A percentile compares a stretch with the other conserved stretches of the same genome.
These are phyloP conservation scores for Discostella stelligera DNA, from an alignment of 352 stramenopile genomes.

Conservation along the genomic window DNA sequence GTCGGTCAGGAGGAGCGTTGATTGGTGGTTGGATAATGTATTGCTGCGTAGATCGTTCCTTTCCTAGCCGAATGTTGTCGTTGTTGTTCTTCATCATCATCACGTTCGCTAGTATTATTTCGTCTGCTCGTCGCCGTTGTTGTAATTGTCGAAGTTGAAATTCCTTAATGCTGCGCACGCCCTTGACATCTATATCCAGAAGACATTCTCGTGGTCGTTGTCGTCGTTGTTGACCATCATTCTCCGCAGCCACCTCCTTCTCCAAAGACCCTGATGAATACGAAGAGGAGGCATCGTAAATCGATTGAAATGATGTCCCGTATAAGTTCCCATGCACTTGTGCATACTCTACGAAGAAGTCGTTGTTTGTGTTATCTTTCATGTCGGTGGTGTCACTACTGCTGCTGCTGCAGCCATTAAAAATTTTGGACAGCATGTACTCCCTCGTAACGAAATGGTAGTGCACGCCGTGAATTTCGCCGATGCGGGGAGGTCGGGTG, in stretches of 20 bases:
- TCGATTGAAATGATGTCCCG: constrained; percentile 63
- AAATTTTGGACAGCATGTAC: constrained; percentile 89
- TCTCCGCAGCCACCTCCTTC: background rate
- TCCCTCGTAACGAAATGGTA: constrained; percentile 94
- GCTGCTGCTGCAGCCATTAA: constrained; percentile 49
- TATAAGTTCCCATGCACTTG: constrained; percentile 97
- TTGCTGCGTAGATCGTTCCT: background rate
- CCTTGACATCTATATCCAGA: constrained; percentile 97
- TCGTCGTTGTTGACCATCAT: background rate
- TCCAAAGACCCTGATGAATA: background rate
- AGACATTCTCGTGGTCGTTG: constrained; percentile 84
- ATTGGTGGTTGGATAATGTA: background rate
- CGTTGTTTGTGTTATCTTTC: background rate
- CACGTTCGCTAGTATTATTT: no score
- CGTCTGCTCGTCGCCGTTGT: constrained; percentile 1
- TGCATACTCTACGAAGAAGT: constrained; percentile 93
- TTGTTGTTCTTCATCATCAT: background rate
- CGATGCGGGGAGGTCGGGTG: constrained; percentile 89
- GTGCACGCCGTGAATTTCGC: constrained; percentile 92
- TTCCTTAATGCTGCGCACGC: constrained; percentile 89
- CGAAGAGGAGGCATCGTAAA: constrained; percentile 20
- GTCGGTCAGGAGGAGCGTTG: no score
- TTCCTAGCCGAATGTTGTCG: background rate
- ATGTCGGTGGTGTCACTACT: background rate
- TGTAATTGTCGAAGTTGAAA: constrained; percentile 55